Evolutionary conservation across 2,329 filamentous ascomycete genomes (phyloP).

Genomic region (Pyricularia pennisetigena): DNA sequence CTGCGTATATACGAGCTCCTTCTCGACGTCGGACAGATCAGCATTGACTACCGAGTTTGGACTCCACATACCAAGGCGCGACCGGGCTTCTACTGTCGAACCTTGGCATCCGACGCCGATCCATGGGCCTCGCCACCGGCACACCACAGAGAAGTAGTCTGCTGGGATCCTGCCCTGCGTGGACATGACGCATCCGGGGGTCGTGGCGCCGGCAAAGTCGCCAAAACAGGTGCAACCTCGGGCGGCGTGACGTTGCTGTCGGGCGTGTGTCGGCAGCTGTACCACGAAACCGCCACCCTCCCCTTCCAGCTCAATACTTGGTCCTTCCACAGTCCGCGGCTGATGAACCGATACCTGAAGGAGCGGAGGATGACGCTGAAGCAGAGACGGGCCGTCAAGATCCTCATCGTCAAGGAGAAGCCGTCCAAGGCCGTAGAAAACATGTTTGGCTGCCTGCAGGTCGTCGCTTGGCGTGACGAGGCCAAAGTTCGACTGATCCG

Average conservation of each 20-base stretch:
- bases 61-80: constrained; percentile 9
- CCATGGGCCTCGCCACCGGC: constrained; percentile 14
- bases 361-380: constrained; percentile 18
- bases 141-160: background rate
- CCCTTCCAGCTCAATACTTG: constrained; percentile 23
- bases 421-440: constrained; percentile 17
- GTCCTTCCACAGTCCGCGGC: constrained; percentile 19
- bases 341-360: constrained; percentile 24
- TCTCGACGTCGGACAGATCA: constrained; percentile 21
- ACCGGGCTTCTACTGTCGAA: constrained; percentile 20
- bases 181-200: background rate
- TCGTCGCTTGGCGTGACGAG: constrained; percentile 13
- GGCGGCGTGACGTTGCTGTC: constrained; percentile 20
- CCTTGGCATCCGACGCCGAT: constrained; percentile 16
- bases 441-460: constrained; percentile 18
- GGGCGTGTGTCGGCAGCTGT: constrained; percentile 24
- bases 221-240: background rate
- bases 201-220: background rate
- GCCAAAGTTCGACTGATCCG: background rate
- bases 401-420: constrained; percentile 17
- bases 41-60: constrained; percentile 18
- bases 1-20: constrained; percentile 23
- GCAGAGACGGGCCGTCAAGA: constrained; percentile 20
- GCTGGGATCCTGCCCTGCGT: background rate
- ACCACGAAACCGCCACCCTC: constrained; percentile 23